These are phyloP conservation scores for Tylopilus rubrobrunneus DNA, from an alignment of 768 basidiomycete genomes.

Conservation along the genomic window DNA sequence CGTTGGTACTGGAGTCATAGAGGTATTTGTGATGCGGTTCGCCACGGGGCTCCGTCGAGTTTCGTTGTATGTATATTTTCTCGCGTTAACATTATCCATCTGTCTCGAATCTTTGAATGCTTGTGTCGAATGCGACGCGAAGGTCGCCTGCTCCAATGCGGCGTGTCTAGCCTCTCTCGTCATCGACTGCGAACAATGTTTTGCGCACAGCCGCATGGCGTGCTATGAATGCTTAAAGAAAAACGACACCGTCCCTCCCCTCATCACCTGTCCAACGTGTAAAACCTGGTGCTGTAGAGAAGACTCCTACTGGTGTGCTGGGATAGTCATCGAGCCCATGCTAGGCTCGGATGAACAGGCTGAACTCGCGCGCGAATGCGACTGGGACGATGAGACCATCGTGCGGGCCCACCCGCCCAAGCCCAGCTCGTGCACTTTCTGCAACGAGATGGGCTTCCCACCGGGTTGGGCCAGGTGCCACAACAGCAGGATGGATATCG, in stretches of 20 bases:
- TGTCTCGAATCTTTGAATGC: not conserved
- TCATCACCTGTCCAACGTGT: slow-evolving; percentile 8
- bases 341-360: slow-evolving; percentile 3
- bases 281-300: slow-evolving; percentile 9
- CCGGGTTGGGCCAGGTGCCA: not conserved
- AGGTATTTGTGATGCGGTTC: no score
- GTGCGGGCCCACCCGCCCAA: slow-evolving; percentile 13
- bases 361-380: not conserved
- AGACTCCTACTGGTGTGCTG: slow-evolving; percentile 16
- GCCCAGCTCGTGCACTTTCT: slow-evolving; percentile 7
- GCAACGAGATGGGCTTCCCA: not conserved
- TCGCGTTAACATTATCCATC: no score
- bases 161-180: not conserved
- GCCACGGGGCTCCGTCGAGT: no score
- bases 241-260: not conserved
- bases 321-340: slow-evolving; percentile 6
- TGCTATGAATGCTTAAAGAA: slow-evolving; percentile 6
- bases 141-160: not conserved
- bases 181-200: slow-evolving; percentile 2
- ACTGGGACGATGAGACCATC: slow-evolving; percentile 10
- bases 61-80: no score
- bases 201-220: not conserved
- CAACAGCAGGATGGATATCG: not conserved
- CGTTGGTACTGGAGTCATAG: no score
- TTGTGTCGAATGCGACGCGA: slow-evolving; percentile 11